Base-by-base conservation (phyloP, 2,329 filamentous ascomycete genomes). In the Nigrospora osmanthi region DNA sequence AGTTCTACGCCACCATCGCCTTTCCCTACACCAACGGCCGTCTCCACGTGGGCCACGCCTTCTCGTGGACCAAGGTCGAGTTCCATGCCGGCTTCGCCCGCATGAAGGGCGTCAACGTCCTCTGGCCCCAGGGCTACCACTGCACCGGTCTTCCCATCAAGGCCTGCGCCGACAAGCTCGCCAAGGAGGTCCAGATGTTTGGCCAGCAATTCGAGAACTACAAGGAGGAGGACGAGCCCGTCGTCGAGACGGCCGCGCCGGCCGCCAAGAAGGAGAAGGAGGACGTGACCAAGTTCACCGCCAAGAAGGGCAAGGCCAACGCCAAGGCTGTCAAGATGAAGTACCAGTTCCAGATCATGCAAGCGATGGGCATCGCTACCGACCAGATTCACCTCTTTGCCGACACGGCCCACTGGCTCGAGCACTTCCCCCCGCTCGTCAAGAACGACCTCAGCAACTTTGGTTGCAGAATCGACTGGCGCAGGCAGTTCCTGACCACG, bases 141-240 rank as follows among this genome's bases (percentile, higher is more conserved):
- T 89, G 86, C 69, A 97, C 91, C 0, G 93, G 93, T 57, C 94
- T 98, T 85, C 89, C 90, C 38, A 98, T 98, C 73, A 96, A 96
- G 69, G 90, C 93, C 6, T 94, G 88, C 59, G 89, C 93, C 44
- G 91, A 98, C 73, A 97, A 97, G 74, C 80, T 98, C 38, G 81
- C 85, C 47, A 82, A 88, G 50, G 93, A 98, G 69, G 84, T 97
- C 46, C 81, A 87, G 67, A 74, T 85, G 69, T 98, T 97, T 59
- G 93, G 93, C 17, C 70, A 85, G 61, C 82, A 89, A 58, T 97
- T 97, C 51, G 84, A 90, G 59, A 73, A 77, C 39, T 95, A 89
- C 66, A 74, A 78, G 44, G 78, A 81, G 45, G 80, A 85, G 11
- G 68, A 72, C 3, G 69, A 70, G 33, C 62, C 69, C 40, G 69